These are phyloP conservation scores for Periglandula ipomoeae DNA, from an alignment of 2,329 filamentous ascomycete species.

Conservation along the genomic window DNA sequence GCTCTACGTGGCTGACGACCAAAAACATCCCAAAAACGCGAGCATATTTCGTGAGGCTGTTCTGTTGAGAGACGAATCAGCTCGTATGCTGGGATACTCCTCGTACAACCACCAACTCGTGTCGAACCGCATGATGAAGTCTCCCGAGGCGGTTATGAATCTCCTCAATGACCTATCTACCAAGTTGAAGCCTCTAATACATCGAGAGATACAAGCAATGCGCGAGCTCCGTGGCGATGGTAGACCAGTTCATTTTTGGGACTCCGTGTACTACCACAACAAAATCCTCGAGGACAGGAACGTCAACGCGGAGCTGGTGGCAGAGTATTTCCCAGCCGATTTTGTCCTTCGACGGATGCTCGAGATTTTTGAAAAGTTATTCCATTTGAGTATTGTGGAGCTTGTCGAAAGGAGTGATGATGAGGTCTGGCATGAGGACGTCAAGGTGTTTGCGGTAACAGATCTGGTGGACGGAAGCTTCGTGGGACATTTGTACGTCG, in stretches of 20 bases:
- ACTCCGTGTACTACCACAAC: slow-evolving; percentile 1
- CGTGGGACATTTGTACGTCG: slow-evolving; percentile 2
- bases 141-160: slow-evolving; percentile 1
- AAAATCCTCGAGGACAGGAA: background rate
- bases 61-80: slow-evolving; percentile 8
- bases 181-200: background rate
- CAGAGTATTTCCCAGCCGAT: slow-evolving; percentile 5
- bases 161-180: background rate
- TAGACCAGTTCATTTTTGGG: slow-evolving; percentile 1
- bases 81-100: slow-evolving; percentile 5
- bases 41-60: slow-evolving; percentile 4
- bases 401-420: background rate
- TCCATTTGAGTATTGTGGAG: slow-evolving; percentile 1
- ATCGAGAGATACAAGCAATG: background rate
- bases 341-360: slow-evolving; percentile 2
- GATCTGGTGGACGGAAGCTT: background rate
- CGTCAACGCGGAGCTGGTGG: slow-evolving; percentile 5
- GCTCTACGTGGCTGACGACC: background rate
- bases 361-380: slow-evolving; percentile 2
- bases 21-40: slow-evolving; percentile 1
- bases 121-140: slow-evolving; percentile 2
- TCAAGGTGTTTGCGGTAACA: slow-evolving; percentile 1
- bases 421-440: slow-evolving; percentile 6
- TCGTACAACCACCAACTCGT: slow-evolving; percentile 3
- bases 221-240: background rate